Evolutionary conservation across 169 alveolate species (phyloP), one percentile per base, ranked within the genome.

Genomic region (Theileria annulata): DNA sequence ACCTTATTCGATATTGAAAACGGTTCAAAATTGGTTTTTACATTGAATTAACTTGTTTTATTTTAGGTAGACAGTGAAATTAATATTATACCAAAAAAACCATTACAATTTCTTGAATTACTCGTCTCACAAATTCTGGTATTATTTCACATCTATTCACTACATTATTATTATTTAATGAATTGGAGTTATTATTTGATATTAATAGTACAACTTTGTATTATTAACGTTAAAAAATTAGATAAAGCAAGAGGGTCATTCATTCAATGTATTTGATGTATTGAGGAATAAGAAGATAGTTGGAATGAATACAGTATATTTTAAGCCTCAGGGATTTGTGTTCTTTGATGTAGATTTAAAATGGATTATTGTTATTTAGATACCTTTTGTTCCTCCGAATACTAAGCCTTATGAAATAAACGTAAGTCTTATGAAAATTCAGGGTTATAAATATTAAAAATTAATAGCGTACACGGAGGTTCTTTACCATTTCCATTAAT

Each of bases 231-330:
- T n/a, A n/a, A n/a, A n/a, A n/a, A n/a, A n/a, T n/a, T 71, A 89
- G 94, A 86, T 89, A 67, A 89, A 89, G 69, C 94, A 89, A 59
- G 88, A 89, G 48, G 92, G 94, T 0, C 87, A 86, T 0, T 80
- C 88, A 8, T 37, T 89, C n/a, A 58, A 88, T 30, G 91, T 81
- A 27, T 82, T 80, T 31, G 94, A 89, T 60, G 64, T 89, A 37
- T 35, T 89, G 51, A 74, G 91, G 27, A 86, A 82, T 37, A 85
- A 87, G 13, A 73, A 89, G 17, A 84, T 82, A 56, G 77, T 80
- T 23, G 92, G 82, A 23, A 49, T 75, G 37, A 78, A 89, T 31
- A 89, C 94, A 10, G 58, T 68, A 56, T 35, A 88, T 49, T 89
- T 89, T 42, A 89, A 79, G 37, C 94, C 94, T 8, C 75, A 69